Conservation (phyloP, 257 asterid species). For the Rehmannia glutinosa region DNA sequence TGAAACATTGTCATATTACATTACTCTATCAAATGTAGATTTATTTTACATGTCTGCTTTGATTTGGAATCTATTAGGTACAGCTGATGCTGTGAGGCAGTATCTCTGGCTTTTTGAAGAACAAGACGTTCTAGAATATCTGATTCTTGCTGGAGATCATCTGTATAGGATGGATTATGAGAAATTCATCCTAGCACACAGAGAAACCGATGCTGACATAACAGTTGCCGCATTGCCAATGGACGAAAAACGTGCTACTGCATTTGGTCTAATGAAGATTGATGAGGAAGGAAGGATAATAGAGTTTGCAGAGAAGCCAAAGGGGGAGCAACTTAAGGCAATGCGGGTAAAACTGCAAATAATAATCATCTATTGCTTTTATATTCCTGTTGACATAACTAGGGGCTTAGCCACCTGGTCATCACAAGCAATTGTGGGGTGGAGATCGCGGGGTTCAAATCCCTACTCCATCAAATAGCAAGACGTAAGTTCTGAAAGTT, state of each 20-base stretch:
- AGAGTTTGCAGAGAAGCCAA: conserved; percentile 44
- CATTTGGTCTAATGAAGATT: conserved; percentile 44
- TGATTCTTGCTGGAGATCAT: conserved; percentile 44
- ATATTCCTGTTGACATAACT: not conserved
- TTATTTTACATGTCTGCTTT: not conserved
- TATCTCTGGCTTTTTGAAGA: conserved; percentile 46
- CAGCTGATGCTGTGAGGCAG: conserved; percentile 47
- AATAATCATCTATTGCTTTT: not conserved
- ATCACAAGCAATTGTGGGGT: too few species aligned
- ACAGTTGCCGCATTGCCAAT: conserved; percentile 48
- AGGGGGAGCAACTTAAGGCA: conserved; percentile 36
- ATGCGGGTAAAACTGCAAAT: conserved; percentile 27
- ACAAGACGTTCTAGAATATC: conserved; percentile 38
- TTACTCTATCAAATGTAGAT: not conserved
- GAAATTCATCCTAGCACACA: conserved; percentile 40
- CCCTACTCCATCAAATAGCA: too few species aligned
- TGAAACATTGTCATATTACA: not conserved
- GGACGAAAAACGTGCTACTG: conserved; percentile 44
- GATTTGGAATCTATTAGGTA: conserved; percentile 24
- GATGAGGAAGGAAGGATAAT: conserved; percentile 41
- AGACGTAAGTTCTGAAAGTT: too few species aligned
- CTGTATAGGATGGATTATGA: conserved; percentile 44
- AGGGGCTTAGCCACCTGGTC: too few species aligned
- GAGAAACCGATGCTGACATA: conserved; percentile 47
- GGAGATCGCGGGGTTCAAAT: too few species aligned